phyloP scores from a whole-genome alignment of 345 rosid species.

The Cardamine occulta region DNA sequence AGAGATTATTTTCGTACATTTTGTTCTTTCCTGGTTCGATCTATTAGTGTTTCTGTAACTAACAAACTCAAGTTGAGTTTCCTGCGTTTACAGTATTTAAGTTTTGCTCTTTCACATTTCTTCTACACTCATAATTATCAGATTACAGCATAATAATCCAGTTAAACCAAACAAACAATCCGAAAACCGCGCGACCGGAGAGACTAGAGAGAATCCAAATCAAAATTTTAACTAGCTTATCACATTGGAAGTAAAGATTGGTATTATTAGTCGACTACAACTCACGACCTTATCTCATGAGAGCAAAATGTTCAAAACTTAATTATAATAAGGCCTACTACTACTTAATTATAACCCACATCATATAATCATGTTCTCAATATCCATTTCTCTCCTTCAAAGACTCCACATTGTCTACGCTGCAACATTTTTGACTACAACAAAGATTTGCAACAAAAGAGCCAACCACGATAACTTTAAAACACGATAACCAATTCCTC shows the following conservation, averaged over 20 bases:
- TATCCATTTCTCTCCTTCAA: not conserved
- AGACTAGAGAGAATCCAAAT: too few species aligned
- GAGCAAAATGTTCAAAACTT: not conserved
- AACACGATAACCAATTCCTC: not conserved
- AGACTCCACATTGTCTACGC: not conserved
- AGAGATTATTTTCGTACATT: conserved; percentile 25
- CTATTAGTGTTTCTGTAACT: not conserved
- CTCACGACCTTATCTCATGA: not conserved
- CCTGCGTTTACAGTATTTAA: not conserved
- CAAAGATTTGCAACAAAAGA: not conserved
- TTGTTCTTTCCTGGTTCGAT: not conserved
- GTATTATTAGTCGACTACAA: not conserved
- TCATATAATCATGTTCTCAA: not conserved
- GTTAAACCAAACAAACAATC: not conserved
- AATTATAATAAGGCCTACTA: not conserved
- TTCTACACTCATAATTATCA: not conserved
- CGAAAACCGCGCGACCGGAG: too few species aligned
- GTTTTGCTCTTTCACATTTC: not conserved
- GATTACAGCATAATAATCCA: not conserved
- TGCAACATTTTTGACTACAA: not conserved
- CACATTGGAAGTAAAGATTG: not conserved
- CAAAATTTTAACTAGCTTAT: not conserved
- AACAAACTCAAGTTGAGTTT: conserved; percentile 14
- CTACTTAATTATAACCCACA: conserved; percentile 2
- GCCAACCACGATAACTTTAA: not conserved